phyloP scores from a whole-genome alignment of 495 filamentous ascomycete genomes.

The Xylaria telfairii region DNA sequence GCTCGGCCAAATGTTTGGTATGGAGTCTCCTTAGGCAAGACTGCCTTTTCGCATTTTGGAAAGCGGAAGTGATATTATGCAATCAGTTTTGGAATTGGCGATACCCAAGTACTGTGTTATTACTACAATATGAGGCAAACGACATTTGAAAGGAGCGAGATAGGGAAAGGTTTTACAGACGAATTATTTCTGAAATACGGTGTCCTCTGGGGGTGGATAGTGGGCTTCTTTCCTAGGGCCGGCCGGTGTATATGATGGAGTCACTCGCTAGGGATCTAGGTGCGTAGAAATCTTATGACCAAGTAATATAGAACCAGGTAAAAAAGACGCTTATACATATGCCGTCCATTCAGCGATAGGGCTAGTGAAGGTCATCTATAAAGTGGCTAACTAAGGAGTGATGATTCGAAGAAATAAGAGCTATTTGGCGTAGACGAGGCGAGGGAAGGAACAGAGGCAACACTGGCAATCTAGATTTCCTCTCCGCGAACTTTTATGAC shows the following conservation, averaged over 20 bases:
- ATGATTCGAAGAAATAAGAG: neutral
- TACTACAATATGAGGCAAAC: neutral
- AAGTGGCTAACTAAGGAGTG: neutral
- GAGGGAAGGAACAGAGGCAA: neutral
- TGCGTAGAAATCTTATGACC: neutral
- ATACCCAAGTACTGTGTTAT: slow-evolving; percentile 14
- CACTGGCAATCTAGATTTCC: neutral
- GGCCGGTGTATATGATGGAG: neutral
- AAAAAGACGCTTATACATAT: neutral
- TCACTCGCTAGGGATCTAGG: slow-evolving; percentile 20
- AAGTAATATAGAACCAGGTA: neutral
- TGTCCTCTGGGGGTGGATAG: neutral
- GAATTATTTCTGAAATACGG: neutral
- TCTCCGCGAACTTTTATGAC: neutral
- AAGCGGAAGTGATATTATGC: neutral
- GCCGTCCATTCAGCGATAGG: neutral
- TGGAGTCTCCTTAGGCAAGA: neutral
- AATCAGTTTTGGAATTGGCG: slow-evolving; percentile 5
- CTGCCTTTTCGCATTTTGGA: neutral
- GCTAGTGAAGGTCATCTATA: no score
- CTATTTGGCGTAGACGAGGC: neutral
- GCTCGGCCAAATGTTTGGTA: neutral
- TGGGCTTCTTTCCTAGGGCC: neutral
- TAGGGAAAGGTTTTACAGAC: neutral
- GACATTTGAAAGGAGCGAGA: neutral